A percentile compares a stretch with the other conserved stretches of the same genome.
Conservation (phyloP, 495 filamentous ascomycete genomes). For the Tuber aestivum region DNA sequence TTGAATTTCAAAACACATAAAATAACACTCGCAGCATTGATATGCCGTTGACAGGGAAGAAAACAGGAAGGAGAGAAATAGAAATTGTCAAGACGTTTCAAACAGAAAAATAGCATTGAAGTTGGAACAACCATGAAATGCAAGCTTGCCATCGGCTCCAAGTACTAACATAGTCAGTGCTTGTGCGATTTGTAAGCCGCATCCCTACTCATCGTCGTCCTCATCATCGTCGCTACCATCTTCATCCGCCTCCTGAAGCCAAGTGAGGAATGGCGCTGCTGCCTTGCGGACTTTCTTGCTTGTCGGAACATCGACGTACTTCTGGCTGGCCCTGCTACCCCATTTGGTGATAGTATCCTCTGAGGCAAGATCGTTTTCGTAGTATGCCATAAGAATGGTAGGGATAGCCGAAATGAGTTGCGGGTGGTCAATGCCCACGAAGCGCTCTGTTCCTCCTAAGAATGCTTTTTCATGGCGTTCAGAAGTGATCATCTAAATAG, state of each 20-base stretch:
- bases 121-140: not conserved
- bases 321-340: constrained; percentile 93
- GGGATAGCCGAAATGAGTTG: constrained; percentile 72
- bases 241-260: constrained; percentile 86
- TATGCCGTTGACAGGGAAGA: not conserved
- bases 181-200: not conserved
- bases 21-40: not conserved
- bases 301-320: constrained; percentile 81
- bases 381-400: constrained; percentile 78
- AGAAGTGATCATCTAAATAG: constrained; percentile 64
- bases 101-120: not conserved
- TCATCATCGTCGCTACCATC: constrained; percentile 68
- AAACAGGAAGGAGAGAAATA: not conserved
- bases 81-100: not conserved
- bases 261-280: constrained; percentile 85
- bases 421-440: constrained; percentile 74
- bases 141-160: not conserved
- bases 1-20: not conserved
- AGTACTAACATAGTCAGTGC: not conserved
- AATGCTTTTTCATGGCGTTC: constrained; percentile 95
- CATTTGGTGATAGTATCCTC: constrained; percentile 87
- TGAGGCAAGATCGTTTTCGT: constrained; percentile 75
- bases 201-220: constrained; percentile 10
- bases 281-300: constrained; percentile 96
- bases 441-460: constrained; percentile 92